Conservation (phyloP, 345 rosid species). For the Bruguiera sexangula region DNA sequence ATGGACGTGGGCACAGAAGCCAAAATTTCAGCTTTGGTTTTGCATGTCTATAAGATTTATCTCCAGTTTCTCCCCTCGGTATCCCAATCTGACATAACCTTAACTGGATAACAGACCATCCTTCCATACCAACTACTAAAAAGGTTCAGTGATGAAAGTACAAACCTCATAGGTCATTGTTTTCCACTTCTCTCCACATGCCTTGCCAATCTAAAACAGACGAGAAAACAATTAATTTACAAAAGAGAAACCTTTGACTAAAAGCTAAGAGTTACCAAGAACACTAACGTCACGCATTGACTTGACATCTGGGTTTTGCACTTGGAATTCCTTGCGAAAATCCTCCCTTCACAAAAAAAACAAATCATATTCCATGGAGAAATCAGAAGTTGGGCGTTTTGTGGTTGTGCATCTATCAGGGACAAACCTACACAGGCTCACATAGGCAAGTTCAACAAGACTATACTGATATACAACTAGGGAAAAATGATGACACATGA, state of each 20-base stretch:
- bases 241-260: slow-evolving; percentile 1
- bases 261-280: neutral
- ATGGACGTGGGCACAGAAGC: no score
- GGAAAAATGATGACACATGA: no score
- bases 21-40: no score
- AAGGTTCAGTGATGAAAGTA: neutral
- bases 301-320: slow-evolving; percentile 81
- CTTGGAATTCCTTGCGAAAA: slow-evolving; percentile 81
- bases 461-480: neutral
- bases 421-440: neutral
- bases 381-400: neutral
- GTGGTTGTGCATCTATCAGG: neutral
- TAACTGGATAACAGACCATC: neutral
- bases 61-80: neutral
- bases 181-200: slow-evolving; percentile 97
- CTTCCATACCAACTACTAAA: neutral
- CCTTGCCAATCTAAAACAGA: slow-evolving; percentile 73
- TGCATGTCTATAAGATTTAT: no score
- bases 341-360: slow-evolving; percentile 56
- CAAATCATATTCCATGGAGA: neutral
- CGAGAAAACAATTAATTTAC: slow-evolving; percentile 12
- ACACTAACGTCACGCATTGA: slow-evolving; percentile 82
- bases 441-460: neutral
- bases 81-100: neutral
- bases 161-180: slow-evolving; percentile 77